phyloP scores from a whole-genome alignment of 2,329 filamentous ascomycete species.

The Epichloe elymi region DNA sequence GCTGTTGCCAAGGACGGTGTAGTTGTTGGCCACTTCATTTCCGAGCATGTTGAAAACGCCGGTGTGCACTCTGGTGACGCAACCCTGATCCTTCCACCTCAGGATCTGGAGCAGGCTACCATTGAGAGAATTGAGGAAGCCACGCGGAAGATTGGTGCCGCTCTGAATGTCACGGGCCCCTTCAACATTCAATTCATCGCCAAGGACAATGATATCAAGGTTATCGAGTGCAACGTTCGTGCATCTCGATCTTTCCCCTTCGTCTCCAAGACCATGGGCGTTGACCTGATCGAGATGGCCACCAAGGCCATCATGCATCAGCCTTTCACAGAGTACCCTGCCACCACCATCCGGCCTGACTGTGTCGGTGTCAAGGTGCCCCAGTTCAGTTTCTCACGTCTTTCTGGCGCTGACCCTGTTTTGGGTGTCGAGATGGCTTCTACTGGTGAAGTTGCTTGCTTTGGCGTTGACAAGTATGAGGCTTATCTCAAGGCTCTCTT shows the following conservation, averaged over 20 bases:
- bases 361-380: conserved; percentile 96
- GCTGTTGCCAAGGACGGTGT: conserved; percentile 83
- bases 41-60: conserved; percentile 96
- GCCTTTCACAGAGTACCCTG: conserved; percentile 71
- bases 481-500: conserved; percentile 94
- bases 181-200: conserved; percentile 99
- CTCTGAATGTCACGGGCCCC: conserved; percentile 88
- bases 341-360: conserved; percentile 59
- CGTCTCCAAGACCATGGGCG: conserved; percentile 95
- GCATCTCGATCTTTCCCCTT: conserved; percentile 96
- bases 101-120: conserved; percentile 81
- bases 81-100: conserved; percentile 85
- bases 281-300: conserved; percentile 96
- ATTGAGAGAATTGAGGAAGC: conserved; percentile 87
- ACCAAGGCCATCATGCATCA: conserved; percentile 90
- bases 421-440: conserved; percentile 98
- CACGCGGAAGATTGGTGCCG: conserved; percentile 85
- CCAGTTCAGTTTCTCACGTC: conserved; percentile 95
- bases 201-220: conserved; percentile 99
- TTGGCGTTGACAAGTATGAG: conserved; percentile 91
- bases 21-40: conserved; percentile 92
- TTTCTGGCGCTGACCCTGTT: conserved; percentile 91
- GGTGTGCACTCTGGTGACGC: conserved; percentile 98
- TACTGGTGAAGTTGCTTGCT: conserved; percentile 94
- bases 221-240: conserved; percentile 97